Base-by-base conservation (phyloP, 2,329 filamentous ascomycete species). In the Parasarocladium wereldwijsianum region DNA sequence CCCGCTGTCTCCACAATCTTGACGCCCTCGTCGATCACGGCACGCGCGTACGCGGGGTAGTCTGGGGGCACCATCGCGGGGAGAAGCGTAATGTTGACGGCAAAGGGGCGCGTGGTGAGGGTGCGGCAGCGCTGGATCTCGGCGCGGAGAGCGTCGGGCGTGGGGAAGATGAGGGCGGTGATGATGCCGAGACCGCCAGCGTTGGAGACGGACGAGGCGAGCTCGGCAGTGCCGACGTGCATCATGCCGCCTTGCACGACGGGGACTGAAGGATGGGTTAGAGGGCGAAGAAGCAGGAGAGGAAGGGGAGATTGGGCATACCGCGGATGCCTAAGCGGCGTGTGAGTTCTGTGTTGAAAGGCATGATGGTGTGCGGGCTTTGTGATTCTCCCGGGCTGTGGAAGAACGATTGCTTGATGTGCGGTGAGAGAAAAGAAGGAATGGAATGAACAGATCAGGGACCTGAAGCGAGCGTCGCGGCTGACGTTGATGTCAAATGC, bases 11-110 rank as follows among this genome's bases (percentile, higher is more conserved):
- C 90, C 42, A 96, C 87, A 37, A 96, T 77, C 39, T 70, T 72
- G 57, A 96, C 66, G 34, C 85, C 86, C 60, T 94, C 86, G 49
- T 94, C 86, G 48, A 98, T 86, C 48, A 92, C 76, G 32, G 86
- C 82, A 55, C 83, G 81, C 17, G 87, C 84, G 58, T 93, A 98
- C 36, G 83, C 87, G 37, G 61, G 70, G 54, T 98, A 98, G 65
- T 96, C 78, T 5, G 90, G 90, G 6, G 90, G 84, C 8, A 84
- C 76, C 43, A 96, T 70, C 33, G 86, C 70, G 17, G 90, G 90
- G 26, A 96, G 76, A 37, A 96, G 76, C 7, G 90, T 98, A 42
- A 96, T 71, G 60, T 98, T 98, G 44, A 96, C 87, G 46, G 69
- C 90, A 54, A 98, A 96, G 12, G 82, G 82, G 40, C 73, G 67